A percentile compares a stretch with the other conserved stretches of the same genome.
Evolutionary conservation across 1,139 yeast genomes (phyloP).

Genomic region (Geotrichum phurueaensis): DNA sequence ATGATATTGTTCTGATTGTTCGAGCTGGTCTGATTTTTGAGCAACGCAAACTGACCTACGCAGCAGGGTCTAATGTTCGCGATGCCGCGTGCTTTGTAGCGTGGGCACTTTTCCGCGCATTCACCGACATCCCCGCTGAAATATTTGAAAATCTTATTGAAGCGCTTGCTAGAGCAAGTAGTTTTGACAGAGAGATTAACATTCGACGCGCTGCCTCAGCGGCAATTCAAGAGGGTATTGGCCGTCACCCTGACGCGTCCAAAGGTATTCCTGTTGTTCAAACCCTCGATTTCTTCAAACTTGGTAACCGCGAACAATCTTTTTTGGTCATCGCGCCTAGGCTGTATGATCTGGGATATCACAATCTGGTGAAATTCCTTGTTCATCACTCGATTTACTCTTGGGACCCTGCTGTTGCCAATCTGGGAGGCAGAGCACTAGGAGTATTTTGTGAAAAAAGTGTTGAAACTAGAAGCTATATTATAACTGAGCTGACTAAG

Average conservation of each 20-base stretch:
- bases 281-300: conserved; percentile 44
- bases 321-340: conserved; percentile 35
- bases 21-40: conserved; percentile 47
- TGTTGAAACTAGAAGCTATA: background rate
- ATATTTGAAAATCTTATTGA: conserved; percentile 23
- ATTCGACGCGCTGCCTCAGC: conserved; percentile 81
- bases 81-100: conserved; percentile 79
- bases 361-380: conserved; percentile 13
- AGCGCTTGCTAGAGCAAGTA: conserved; percentile 44
- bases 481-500: background rate
- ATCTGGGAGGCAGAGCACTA: conserved; percentile 33
- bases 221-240: conserved; percentile 78
- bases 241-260: conserved; percentile 52
- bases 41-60: conserved; percentile 45
- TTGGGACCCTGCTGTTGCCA: conserved; percentile 40
- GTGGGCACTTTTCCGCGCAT: conserved; percentile 55
- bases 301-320: conserved; percentile 42
- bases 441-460: conserved; percentile 13
- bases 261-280: conserved; percentile 52
- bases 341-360: conserved; percentile 34
- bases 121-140: conserved; percentile 28
- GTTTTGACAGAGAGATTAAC: conserved; percentile 68
- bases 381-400: conserved; percentile 23
- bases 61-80: conserved; percentile 62
- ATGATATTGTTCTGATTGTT: conserved; percentile 31